Conservation (phyloP, 495 filamentous ascomycete genomes). For the Trichoderma parareesei region DNA sequence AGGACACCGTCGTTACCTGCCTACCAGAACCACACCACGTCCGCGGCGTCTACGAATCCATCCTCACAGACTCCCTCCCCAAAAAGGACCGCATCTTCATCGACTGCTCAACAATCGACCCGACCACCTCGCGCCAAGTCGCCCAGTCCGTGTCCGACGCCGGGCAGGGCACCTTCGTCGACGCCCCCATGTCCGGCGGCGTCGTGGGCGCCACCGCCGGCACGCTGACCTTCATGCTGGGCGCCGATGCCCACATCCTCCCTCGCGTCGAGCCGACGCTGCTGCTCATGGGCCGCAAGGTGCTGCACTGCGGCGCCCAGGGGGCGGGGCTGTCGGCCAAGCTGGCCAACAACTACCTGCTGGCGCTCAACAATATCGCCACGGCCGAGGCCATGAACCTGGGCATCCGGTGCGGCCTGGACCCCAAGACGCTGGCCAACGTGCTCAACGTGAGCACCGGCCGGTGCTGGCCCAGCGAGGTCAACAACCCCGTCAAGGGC, state of each 20-base stretch:
- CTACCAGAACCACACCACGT: constrained; percentile 77
- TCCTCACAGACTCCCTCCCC: constrained; percentile 46
- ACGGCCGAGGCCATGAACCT: constrained; percentile 91
- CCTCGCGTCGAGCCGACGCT: constrained; percentile 55
- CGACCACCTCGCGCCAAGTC: constrained; percentile 61
- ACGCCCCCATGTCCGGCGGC: constrained; percentile 80
- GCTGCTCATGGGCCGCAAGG: constrained; percentile 70
- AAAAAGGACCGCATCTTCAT: constrained; percentile 56
- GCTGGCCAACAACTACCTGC: constrained; percentile 87
- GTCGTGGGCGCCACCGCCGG: constrained; percentile 73
- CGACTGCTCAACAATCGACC: constrained; percentile 82
- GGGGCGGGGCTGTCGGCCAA: constrained; percentile 78
- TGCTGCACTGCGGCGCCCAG: constrained; percentile 72
- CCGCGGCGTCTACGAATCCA: constrained; percentile 58
- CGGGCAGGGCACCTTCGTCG: constrained; percentile 53
- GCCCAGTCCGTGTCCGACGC: constrained; percentile 52
- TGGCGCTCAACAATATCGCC: constrained; percentile 88
- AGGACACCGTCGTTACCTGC: constrained; percentile 74
- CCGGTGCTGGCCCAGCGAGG: constrained; percentile 82
- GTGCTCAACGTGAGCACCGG: constrained; percentile 84
- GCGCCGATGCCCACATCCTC: constrained; percentile 51
- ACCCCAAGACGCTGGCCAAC: constrained; percentile 66
- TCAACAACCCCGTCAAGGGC: constrained; percentile 90
- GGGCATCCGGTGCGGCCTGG: constrained; percentile 74
- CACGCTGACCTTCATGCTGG: constrained; percentile 81